Percentiles rank a stretch among this genome's conserved stretches.
Evolutionary conservation across 2,329 filamentous ascomycete species (phyloP).

Genomic region (Alternaria arbusti): DNA sequence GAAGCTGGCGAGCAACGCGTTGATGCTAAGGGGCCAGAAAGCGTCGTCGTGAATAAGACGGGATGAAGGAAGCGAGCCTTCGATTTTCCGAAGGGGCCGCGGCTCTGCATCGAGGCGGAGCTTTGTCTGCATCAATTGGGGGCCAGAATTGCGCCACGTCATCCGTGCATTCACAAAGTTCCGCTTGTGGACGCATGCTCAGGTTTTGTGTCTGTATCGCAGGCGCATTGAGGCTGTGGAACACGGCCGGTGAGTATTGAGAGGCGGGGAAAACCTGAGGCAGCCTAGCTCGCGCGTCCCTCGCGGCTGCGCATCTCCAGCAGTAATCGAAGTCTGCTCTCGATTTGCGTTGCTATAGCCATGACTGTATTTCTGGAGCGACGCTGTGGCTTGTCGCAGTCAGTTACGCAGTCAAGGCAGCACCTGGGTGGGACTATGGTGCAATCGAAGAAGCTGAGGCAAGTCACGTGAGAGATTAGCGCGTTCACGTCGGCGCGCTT

Average conservation of each 20-base stretch:
- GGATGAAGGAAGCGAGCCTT: slow-evolving; percentile 13
- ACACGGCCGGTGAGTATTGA: slow-evolving; percentile 4
- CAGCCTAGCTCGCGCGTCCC: not conserved
- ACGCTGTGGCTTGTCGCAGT: not conserved
- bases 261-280: not conserved
- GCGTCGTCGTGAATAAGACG: not conserved
- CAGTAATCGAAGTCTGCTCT: not conserved
- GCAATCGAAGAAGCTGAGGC: not conserved
- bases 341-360: not conserved
- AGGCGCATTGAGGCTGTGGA: slow-evolving; percentile 15
- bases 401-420: not conserved
- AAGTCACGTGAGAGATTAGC: not conserved
- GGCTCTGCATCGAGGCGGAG: slow-evolving; percentile 31
- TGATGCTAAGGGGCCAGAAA: not conserved
- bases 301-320: not conserved
- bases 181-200: slow-evolving; percentile 3
- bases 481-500: not conserved
- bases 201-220: slow-evolving; percentile 15
- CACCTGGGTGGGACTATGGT: not conserved
- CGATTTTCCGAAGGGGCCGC: slow-evolving; percentile 25
- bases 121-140: slow-evolving; percentile 17
- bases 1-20: not conserved
- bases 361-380: not conserved
- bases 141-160: slow-evolving; percentile 28
- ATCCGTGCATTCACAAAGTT: slow-evolving; percentile 18